Evolutionary conservation across 139 green algal genomes (phyloP).

Genomic region (Haematococcus lacustris): DNA sequence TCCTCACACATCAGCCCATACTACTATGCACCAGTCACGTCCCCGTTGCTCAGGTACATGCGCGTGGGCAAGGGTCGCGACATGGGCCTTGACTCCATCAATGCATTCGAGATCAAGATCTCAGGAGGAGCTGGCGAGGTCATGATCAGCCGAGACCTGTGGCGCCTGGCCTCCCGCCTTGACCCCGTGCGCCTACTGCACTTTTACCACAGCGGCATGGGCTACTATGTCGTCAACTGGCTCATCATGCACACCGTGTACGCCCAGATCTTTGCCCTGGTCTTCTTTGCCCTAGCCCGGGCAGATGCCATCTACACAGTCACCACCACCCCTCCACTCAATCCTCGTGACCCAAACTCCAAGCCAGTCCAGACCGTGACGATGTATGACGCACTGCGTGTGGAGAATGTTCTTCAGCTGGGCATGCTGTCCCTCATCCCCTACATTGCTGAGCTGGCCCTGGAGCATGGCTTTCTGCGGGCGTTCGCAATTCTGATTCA

Average conservation of each 20-base stretch:
- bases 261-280: constrained; percentile 43
- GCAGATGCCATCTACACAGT: background rate
- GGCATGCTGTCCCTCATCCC: constrained; percentile 59
- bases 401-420: constrained; percentile 61
- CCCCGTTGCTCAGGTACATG: no score
- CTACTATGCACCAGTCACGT: no score
- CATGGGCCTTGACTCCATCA: constrained; percentile 85
- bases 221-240: constrained; percentile 72
- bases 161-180: constrained; percentile 57
- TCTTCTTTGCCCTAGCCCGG: constrained; percentile 22
- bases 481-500: constrained; percentile 33
- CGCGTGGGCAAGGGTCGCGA: constrained; percentile 74
- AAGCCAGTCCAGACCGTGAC: background rate
- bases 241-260: constrained; percentile 71
- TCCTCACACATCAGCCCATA: no score
- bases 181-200: constrained; percentile 71
- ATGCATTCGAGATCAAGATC: constrained; percentile 78
- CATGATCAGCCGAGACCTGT: constrained; percentile 65
- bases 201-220: constrained; percentile 61
- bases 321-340: constrained; percentile 3
- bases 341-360: constrained; percentile 4
- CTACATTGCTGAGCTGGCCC: constrained; percentile 53
- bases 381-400: background rate
- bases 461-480: constrained; percentile 54
- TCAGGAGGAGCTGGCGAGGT: constrained; percentile 68